phyloP scores from a whole-genome alignment of 805 yeast genomes.

The Candida ulmi region DNA sequence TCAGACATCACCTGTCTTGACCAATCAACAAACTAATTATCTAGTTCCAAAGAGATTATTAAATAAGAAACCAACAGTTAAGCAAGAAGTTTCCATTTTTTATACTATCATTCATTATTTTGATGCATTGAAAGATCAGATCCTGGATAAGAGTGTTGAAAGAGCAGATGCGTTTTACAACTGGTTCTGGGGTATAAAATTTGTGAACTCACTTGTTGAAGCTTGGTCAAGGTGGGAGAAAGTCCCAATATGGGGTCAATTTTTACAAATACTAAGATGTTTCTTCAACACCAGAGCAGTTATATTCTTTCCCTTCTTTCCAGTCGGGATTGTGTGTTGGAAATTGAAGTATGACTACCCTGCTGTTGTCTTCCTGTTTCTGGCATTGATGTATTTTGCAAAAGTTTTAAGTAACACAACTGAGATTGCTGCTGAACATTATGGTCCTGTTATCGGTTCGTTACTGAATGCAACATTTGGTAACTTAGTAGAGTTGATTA shows the following conservation, averaged over 20 bases:
- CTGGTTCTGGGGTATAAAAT: slow-evolving; percentile 12
- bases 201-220: slow-evolving; percentile 4
- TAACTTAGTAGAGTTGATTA: slow-evolving; percentile 45
- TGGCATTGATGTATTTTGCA: slow-evolving; percentile 19
- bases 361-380: slow-evolving; percentile 18
- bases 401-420: slow-evolving; percentile 20
- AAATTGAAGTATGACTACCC: slow-evolving; percentile 8
- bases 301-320: slow-evolving; percentile 16
- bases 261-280: slow-evolving; percentile 12
- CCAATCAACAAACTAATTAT: slow-evolving; percentile 1
- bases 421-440: slow-evolving; percentile 18
- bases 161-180: slow-evolving; percentile 8
- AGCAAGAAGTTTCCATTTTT: slow-evolving; percentile 14
- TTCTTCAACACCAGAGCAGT: slow-evolving; percentile 16
- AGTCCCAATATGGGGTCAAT: slow-evolving; percentile 8
- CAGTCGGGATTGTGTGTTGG: slow-evolving; percentile 17
- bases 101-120: slow-evolving; percentile 13
- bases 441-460: slow-evolving; percentile 40
- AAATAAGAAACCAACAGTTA: slow-evolving; percentile 13
- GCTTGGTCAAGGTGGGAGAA: slow-evolving; percentile 12
- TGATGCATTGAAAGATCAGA: slow-evolving; percentile 12
- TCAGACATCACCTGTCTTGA: slow-evolving; percentile 9
- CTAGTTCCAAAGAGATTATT: slow-evolving; percentile 9
- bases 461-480: slow-evolving; percentile 47
- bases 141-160: slow-evolving; percentile 12